A percentile compares a stretch with the other conserved stretches of the same genome.
Evolutionary conservation across 2,329 filamentous ascomycete species (phyloP).

Genomic region (Pestalotiopsis sp.): DNA sequence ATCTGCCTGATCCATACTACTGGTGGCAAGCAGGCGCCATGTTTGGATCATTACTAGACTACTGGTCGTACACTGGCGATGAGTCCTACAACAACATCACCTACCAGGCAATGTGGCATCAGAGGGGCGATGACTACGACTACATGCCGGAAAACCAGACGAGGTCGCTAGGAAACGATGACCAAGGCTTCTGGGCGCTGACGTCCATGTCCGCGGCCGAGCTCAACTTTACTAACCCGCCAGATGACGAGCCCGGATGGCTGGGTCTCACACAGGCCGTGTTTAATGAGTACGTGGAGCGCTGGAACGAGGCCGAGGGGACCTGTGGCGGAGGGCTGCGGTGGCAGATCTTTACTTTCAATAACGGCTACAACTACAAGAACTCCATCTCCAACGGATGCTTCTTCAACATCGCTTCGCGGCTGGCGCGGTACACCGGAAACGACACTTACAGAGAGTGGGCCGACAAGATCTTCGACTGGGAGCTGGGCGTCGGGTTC

Average conservation of each 20-base stretch:
- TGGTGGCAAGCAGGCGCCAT: conserved; percentile 81
- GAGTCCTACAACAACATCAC: conserved; percentile 64
- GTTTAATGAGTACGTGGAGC: conserved; percentile 74
- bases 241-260: conserved; percentile 68
- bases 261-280: conserved; percentile 77
- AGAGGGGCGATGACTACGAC: conserved; percentile 60
- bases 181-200: conserved; percentile 84
- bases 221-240: conserved; percentile 72
- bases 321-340: conserved; percentile 75
- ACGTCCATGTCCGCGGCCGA: conserved; percentile 80
- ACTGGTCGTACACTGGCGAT: conserved; percentile 75
- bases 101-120: conserved; percentile 63
- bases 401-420: conserved; percentile 71
- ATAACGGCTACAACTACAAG: conserved; percentile 71
- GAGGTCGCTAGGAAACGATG: conserved; percentile 67
- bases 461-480: conserved; percentile 73
- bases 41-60: conserved; percentile 73
- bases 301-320: conserved; percentile 62
- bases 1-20: conserved; percentile 65
- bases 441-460: conserved; percentile 79
- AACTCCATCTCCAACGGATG: conserved; percentile 71
- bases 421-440: conserved; percentile 78
- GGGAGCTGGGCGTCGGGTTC: conserved; percentile 59
- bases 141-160: conserved; percentile 71
- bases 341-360: conserved; percentile 85